Evolutionary conservation across 208 protist genomes (phyloP).

Genomic region (Crithidia brevicula): DNA sequence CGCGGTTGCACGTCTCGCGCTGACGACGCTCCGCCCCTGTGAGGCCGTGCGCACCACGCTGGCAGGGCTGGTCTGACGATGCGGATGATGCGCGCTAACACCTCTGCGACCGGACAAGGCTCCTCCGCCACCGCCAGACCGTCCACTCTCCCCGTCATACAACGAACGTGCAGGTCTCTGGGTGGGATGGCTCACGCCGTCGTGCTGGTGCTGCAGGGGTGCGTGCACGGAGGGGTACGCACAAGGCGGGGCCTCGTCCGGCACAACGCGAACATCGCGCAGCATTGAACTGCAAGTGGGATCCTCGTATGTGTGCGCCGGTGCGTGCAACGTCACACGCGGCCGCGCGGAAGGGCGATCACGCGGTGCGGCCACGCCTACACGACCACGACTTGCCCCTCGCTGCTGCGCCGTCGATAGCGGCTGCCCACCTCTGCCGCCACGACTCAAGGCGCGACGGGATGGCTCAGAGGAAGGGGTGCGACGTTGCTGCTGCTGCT

Average conservation of each 20-base stretch:
- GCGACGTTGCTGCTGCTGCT: not conserved
- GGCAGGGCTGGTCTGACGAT: not conserved
- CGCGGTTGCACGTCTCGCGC: too few relatives aligned
- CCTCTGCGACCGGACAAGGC: not conserved
- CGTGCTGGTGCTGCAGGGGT: slow-evolving; percentile 13
- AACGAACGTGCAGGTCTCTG: too few relatives aligned
- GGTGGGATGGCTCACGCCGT: too few relatives aligned
- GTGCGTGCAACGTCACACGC: not conserved
- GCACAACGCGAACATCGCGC: slow-evolving; percentile 70
- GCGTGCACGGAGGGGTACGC: slow-evolving; percentile 29
- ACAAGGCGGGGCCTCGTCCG: slow-evolving; percentile 35
- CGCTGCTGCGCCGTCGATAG: not conserved
- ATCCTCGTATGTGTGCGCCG: slow-evolving; percentile 61
- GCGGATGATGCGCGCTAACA: not conserved
- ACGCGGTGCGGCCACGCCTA: not conserved
- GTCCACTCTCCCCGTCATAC: too few relatives aligned
- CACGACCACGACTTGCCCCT: not conserved
- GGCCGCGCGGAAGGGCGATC: not conserved
- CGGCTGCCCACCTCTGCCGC: not conserved
- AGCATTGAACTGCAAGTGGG: slow-evolving; percentile 88
- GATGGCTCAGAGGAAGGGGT: not conserved
- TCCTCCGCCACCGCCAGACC: not conserved
- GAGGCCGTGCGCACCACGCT: slow-evolving; percentile 1
- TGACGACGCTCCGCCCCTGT: too few relatives aligned
- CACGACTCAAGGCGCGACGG: slow-evolving; percentile 7